Evolutionary conservation across 202 grass and related monocot species (phyloP).

Genomic region (Carex arenaria): DNA sequence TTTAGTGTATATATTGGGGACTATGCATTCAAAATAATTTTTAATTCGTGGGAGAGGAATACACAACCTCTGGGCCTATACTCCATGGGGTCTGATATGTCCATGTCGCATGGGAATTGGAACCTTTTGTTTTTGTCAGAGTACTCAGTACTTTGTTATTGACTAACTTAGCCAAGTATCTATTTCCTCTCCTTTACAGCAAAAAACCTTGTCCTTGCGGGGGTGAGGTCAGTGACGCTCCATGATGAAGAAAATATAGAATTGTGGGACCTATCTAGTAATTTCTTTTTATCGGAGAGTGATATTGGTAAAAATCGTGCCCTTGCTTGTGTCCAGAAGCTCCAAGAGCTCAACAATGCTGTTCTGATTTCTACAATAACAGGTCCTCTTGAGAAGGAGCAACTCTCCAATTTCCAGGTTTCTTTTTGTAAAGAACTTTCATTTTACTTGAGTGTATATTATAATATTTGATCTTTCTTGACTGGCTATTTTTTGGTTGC

Average conservation of each 20-base stretch:
- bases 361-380: conserved; percentile 61
- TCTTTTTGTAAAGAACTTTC: not conserved
- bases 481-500: not conserved
- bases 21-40: not conserved
- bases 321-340: conserved; percentile 63
- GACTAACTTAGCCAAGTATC: not conserved
- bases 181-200: conserved; percentile 38
- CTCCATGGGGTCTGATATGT: not conserved
- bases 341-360: conserved; percentile 83
- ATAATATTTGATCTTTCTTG: not conserved
- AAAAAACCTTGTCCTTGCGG: conserved; percentile 92
- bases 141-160: not conserved
- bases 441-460: not conserved
- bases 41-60: not conserved
- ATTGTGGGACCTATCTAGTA: conserved; percentile 85
- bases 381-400: conserved; percentile 56
- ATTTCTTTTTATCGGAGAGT: conserved; percentile 83
- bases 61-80: not conserved
- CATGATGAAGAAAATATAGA: conserved; percentile 81
- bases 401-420: conserved; percentile 93
- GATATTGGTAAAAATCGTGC: conserved; percentile 68
- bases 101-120: not conserved
- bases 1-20: not conserved
- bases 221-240: conserved; percentile 87
- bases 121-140: not conserved